These are phyloP conservation scores for Ilex aquifolium DNA, from an alignment of 257 asterid species.

Conservation along the genomic window DNA sequence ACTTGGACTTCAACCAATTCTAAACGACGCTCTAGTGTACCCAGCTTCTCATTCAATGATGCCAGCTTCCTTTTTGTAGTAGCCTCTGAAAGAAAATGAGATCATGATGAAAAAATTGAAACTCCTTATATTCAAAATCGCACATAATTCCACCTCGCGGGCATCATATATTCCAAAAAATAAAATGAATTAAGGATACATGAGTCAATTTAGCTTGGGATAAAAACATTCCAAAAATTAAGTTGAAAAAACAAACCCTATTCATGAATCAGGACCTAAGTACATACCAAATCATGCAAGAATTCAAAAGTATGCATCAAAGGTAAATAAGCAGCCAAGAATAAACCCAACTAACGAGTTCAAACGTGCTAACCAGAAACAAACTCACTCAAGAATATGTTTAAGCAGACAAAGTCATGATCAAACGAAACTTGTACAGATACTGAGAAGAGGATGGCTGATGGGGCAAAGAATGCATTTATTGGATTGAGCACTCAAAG, in stretches of 20 bases:
- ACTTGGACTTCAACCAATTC: conserved; percentile 89
- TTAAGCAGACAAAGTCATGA: no score
- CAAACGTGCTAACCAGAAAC: no score
- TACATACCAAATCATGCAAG: no score
- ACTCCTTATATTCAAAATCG: neutral
- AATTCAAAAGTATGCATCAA: no score
- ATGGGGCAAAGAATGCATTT: no score
- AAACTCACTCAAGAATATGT: no score
- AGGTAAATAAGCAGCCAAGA: no score
- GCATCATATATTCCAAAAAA: neutral
- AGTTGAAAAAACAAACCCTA: neutral
- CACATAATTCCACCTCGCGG: neutral
- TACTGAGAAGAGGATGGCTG: no score
- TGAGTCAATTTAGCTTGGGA: neutral
- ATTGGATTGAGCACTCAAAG: no score
- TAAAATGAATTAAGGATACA: neutral
- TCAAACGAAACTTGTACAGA: no score
- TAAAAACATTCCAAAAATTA: neutral
- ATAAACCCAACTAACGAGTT: no score
- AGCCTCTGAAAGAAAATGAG: conserved; percentile 40
- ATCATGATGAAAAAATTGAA: neutral
- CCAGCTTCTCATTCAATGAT: conserved; percentile 76
- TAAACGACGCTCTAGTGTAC: conserved; percentile 69
- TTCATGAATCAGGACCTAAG: neutral
- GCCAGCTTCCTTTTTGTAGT: conserved; percentile 74